A percentile compares a stretch with the other conserved stretches of the same genome.
Evolutionary conservation across 2,329 filamentous ascomycete genomes (phyloP).

Genomic region (Hypoxylon sp.): DNA sequence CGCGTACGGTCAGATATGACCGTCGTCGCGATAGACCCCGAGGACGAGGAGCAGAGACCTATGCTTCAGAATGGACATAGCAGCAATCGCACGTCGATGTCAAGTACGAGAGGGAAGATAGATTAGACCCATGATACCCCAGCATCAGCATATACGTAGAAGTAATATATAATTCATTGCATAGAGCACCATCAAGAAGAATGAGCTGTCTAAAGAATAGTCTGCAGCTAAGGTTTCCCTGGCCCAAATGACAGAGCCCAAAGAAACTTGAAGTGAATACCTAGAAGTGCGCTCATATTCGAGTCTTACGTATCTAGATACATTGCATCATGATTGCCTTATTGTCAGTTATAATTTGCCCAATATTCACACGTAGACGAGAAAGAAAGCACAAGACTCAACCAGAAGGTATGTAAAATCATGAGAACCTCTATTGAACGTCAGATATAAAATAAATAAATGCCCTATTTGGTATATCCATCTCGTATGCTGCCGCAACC

Average conservation of each 20-base stretch:
- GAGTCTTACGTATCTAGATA: not conserved
- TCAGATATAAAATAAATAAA: conserved; percentile 30
- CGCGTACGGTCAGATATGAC: conserved; percentile 87
- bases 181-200: conserved; percentile 1
- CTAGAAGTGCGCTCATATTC: too few species aligned
- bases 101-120: conserved; percentile 38
- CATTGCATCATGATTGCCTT: not conserved
- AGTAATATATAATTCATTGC: conserved; percentile 36
- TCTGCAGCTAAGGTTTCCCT: not conserved
- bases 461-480: conserved; percentile 43
- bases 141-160: conserved; percentile 16
- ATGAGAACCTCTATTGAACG: conserved; percentile 32
- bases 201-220: not conserved
- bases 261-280: not conserved
- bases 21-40: conserved; percentile 67
- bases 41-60: conserved; percentile 23
- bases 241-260: not conserved
- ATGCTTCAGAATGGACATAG: conserved; percentile 25
- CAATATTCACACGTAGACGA: not conserved
- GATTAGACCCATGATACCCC: conserved; percentile 43
- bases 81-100: conserved; percentile 11
- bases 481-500: conserved; percentile 33
- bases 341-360: not conserved
- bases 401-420: not conserved
- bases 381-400: not conserved